These are phyloP conservation scores for Colletotrichum chrysophilum DNA, from an alignment of 2,329 filamentous ascomycete species.

Conservation along the genomic window DNA sequence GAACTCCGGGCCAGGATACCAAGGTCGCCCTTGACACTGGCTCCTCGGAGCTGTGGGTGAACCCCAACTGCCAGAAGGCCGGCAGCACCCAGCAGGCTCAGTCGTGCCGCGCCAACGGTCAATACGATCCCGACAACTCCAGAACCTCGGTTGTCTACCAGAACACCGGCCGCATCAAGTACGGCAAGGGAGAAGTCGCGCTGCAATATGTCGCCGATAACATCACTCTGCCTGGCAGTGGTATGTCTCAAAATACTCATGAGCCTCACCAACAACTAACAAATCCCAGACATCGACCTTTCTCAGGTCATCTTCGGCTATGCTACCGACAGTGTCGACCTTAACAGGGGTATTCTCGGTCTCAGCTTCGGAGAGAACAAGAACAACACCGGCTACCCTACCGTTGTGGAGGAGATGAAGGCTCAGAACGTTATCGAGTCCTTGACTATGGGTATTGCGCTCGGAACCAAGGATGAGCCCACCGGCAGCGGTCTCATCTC, in stretches of 20 bases:
- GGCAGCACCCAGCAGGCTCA: slow-evolving; percentile 33
- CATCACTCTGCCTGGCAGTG: slow-evolving; percentile 30
- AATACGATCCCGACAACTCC: slow-evolving; percentile 38
- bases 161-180: slow-evolving; percentile 25
- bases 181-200: slow-evolving; percentile 33
- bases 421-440: slow-evolving; percentile 30
- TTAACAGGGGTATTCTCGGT: slow-evolving; percentile 36
- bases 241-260: slow-evolving; percentile 5
- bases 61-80: slow-evolving; percentile 51
- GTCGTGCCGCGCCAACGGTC: slow-evolving; percentile 46
- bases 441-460: slow-evolving; percentile 36
- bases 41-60: slow-evolving; percentile 61
- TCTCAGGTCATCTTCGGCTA: slow-evolving; percentile 34
- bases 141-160: slow-evolving; percentile 23
- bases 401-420: slow-evolving; percentile 32
- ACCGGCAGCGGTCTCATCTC: slow-evolving; percentile 35
- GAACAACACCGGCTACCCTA: slow-evolving; percentile 32
- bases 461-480: slow-evolving; percentile 31
- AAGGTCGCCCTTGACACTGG: slow-evolving; percentile 57
- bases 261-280: neutral
- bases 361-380: slow-evolving; percentile 31
- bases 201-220: slow-evolving; percentile 33
- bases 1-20: slow-evolving; percentile 45
- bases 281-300: slow-evolving; percentile 25
- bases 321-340: slow-evolving; percentile 29